Percentiles rank a stretch among this genome's conserved stretches.
These are phyloP conservation scores for Phragmites australis DNA, from an alignment of 176 grass and related monocot species.

Conservation along the genomic window DNA sequence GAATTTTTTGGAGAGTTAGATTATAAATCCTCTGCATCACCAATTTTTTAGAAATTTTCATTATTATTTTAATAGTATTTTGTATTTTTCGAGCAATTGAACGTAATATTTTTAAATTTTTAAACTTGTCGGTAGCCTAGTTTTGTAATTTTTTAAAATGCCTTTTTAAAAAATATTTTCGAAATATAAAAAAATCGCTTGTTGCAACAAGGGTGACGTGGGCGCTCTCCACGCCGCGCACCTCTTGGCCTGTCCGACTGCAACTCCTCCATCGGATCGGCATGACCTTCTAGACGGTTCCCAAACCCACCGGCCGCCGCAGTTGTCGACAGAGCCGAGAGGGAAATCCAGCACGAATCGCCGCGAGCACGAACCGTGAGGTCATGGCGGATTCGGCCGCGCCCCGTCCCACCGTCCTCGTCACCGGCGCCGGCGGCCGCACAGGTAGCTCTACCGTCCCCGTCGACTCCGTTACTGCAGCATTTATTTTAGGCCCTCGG, in stretches of 20 bases:
- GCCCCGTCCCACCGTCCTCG: conserved; percentile 61
- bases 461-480: neutral
- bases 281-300: conserved; percentile 39
- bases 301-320: conserved; percentile 11
- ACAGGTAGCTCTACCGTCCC: conserved; percentile 41
- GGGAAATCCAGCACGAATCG: neutral
- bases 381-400: conserved; percentile 55
- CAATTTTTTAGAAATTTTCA: too few species aligned
- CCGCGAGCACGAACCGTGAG: neutral
- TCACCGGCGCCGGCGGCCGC: conserved; percentile 70
- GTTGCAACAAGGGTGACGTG: conserved; percentile 18
- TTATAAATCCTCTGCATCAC: too few species aligned
- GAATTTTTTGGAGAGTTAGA: too few species aligned
- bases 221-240: conserved; percentile 5
- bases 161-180: too few species aligned
- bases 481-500: neutral
- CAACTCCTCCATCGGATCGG: neutral
- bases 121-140: too few species aligned
- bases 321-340: neutral
- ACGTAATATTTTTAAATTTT: too few species aligned
- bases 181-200: too few species aligned
- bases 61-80: too few species aligned
- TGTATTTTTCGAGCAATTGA: too few species aligned
- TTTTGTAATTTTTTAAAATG: too few species aligned
- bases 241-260: neutral